Base-by-base conservation (phyloP, 495 filamentous ascomycete genomes). In the Aspergillus ostianus region DNA sequence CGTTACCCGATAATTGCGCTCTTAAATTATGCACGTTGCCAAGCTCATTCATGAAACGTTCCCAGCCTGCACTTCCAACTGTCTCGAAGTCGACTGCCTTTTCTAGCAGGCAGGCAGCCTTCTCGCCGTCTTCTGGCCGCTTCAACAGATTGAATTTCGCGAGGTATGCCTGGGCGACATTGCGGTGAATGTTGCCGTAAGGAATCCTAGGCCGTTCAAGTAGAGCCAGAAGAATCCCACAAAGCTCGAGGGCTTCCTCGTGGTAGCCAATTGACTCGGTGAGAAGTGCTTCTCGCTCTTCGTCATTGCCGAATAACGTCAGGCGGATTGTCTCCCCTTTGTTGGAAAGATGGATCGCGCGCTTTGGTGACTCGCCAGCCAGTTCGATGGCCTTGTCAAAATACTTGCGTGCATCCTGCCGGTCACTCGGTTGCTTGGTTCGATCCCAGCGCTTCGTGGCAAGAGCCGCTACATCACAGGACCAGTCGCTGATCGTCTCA, bases 331-430 rank as follows among this genome's bases (percentile, higher is more conserved):
- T 20, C 23, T 56, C 54, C 2, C 54, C 54, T 32, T 56, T 56
- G 20, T 47, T 56, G 10, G 54, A 56, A 13, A 56, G 32, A 30
- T 56, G 54, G 4, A 41, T 20, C 13, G 54, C 54, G 6, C 54
- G 36, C 20, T 20, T 27, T 29, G 54, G 44, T 10, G 41, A 29
- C 10, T 56, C 19, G 15, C 54, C 54, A 13, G 44, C 54, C 17
- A 56, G 44, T n/a, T 48, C 54, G 19, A 56, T 56, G 18, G 54
- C 54, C 15, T 45, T n/a, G 23, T 56, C 53, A 48, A 56, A 47
- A 18, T 47, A 48, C 1, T 17, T 26, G 47, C 20, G 18, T 15
- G 54, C 54, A 30, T 56, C 54, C 12, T 47, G 41, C 23, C 27
- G 46, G 26, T 56, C 54, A 2, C 26, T 19, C 2, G 41, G 19